These are phyloP conservation scores for Xylaria sp. DNA, from an alignment of 2,329 filamentous ascomycete species.

Conservation along the genomic window DNA sequence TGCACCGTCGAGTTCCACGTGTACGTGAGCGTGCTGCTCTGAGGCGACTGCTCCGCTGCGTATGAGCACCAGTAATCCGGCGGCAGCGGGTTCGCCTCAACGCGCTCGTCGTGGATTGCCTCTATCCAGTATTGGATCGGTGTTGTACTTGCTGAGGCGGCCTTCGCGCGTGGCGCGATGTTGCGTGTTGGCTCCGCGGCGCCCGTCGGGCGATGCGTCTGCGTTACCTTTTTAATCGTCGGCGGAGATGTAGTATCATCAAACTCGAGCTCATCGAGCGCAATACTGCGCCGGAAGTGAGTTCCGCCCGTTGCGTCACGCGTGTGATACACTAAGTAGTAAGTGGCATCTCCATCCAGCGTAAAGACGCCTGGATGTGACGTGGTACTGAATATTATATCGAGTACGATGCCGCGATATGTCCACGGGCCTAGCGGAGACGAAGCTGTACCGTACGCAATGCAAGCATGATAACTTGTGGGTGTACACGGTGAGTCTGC, in stretches of 20 bases:
- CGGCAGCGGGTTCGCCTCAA: slow-evolving; percentile 50
- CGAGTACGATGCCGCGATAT: slow-evolving; percentile 50
- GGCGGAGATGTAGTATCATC: slow-evolving; percentile 48
- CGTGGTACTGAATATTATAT: slow-evolving; percentile 53
- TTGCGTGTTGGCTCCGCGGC: slow-evolving; percentile 48
- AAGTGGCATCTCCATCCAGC: slow-evolving; percentile 42
- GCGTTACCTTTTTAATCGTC: slow-evolving; percentile 47
- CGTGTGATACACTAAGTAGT: slow-evolving; percentile 53
- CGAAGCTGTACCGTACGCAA: slow-evolving; percentile 52
- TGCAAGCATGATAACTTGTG: slow-evolving; percentile 54
- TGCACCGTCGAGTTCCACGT: slow-evolving; percentile 48
- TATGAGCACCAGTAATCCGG: slow-evolving; percentile 55
- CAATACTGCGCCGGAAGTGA: slow-evolving; percentile 46
- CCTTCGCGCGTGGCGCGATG: slow-evolving; percentile 47
- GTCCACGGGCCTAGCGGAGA: slow-evolving; percentile 53
- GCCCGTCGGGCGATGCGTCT: slow-evolving; percentile 45
- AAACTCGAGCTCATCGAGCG: slow-evolving; percentile 51
- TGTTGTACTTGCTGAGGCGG: slow-evolving; percentile 44
- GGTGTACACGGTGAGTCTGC: slow-evolving; percentile 52
- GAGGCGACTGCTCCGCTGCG: slow-evolving; percentile 47
- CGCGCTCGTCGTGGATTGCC: slow-evolving; percentile 50
- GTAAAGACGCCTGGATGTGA: slow-evolving; percentile 52
- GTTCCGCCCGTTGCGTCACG: slow-evolving; percentile 51
- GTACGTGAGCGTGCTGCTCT: slow-evolving; percentile 48
- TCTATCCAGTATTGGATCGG: slow-evolving; percentile 54